Base-by-base conservation (phyloP, 768 basidiomycete species). In the Cubamyces lactineus region DNA sequence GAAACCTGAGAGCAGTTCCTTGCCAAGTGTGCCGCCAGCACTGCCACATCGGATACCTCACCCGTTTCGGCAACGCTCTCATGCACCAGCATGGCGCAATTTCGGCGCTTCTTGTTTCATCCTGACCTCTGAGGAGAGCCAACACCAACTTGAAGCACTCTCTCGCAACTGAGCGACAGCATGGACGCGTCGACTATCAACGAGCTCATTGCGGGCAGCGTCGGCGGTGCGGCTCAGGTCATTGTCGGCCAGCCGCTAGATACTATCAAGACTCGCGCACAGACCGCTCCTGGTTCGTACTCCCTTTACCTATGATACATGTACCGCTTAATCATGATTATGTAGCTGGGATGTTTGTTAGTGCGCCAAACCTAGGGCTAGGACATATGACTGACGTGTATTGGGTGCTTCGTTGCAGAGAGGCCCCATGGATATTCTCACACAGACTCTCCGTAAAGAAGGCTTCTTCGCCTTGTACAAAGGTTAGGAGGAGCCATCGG, bases 381-480 rank as follows among this genome's bases (percentile, higher is more conserved):
- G 13, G 23, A 3, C 5, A 2, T 19, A 15, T 23, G 6, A 38
- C 47, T 39, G n/a, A 19, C 24, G 23, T 9, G 19, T 56, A 30
- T 57, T 15, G 6, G n/a, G 16, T 21, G 15, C 5, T 45, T 41
- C 41, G 2, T 49, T 34, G 56, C 28, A 94, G 92, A 95, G 90
- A 80, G 95, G 95, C 1, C 95, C 96, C 0, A 87, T 95, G 84
- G 96, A 98, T 71, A 94, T 98, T 62, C 75, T 96, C 11, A 67
- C 73, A 17, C 88, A 92, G 72, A 98, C 96, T 0, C 63, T 96
- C 47, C 75, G 86, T 66, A 88, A 86, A 57, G 97, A 99, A 72
- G 97, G 97, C 0, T 84, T 96, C 70, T 84, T 97, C 59, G 97
- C 94, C 2, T 75, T 99, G 46, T 98, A 97, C 78, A 98, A 98